Conservation (phyloP, 208 protist genomes). For the Acanthamoeba castellanii region DNA sequence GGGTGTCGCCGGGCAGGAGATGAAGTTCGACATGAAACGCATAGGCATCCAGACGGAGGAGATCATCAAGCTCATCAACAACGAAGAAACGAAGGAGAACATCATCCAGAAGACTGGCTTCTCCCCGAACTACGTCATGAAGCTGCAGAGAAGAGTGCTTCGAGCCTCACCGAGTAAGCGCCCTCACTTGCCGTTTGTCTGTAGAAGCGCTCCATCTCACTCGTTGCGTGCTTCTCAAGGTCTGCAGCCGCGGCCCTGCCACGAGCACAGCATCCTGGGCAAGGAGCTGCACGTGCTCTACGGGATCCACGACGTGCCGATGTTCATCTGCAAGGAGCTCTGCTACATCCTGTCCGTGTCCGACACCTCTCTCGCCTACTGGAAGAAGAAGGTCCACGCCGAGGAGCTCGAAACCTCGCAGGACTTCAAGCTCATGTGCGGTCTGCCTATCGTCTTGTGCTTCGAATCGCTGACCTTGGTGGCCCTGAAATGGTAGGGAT, state of each 20-base stretch:
- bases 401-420: constrained; percentile 18
- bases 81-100: not conserved
- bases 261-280: constrained; percentile 23
- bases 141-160: constrained; percentile 38
- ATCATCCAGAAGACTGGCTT: constrained; percentile 6
- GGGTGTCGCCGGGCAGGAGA: not conserved
- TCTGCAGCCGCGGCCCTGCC: constrained; percentile 7
- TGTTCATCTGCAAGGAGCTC: constrained; percentile 64
- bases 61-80: constrained; percentile 61
- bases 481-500: not conserved
- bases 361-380: constrained; percentile 38
- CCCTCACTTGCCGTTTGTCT: not conserved
- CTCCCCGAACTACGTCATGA: constrained; percentile 42
- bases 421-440: constrained; percentile 45
- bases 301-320: constrained; percentile 4
- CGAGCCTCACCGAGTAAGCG: not conserved
- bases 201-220: too few species aligned
- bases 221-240: not conserved
- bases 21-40: not conserved
- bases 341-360: not conserved
- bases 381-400: constrained; percentile 47
- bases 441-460: not conserved
- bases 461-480: not conserved
- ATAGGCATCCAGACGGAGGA: not conserved
- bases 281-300: constrained; percentile 28